phyloP scores from a whole-genome alignment of 768 basidiomycete species.

The Collybiopsis luxurians region DNA sequence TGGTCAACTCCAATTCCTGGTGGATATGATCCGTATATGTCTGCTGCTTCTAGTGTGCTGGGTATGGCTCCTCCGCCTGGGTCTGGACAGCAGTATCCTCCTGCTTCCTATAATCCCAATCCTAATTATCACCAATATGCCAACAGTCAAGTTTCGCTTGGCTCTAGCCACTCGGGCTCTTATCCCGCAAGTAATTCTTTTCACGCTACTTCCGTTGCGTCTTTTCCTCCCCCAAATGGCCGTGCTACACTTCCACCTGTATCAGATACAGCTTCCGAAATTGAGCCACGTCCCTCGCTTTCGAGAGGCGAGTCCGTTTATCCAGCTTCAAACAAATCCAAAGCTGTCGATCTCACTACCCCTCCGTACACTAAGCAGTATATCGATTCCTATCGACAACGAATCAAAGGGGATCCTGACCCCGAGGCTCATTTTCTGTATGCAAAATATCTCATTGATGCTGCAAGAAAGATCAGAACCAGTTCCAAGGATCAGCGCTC shows the following conservation, averaged over 20 bases:
- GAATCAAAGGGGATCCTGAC: conserved; percentile 97
- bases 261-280: conserved; percentile 39
- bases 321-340: conserved; percentile 63
- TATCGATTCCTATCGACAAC: conserved; percentile 95
- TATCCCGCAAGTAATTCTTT: conserved; percentile 19
- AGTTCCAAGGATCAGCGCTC: conserved; percentile 74
- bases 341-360: conserved; percentile 77
- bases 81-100: conserved; percentile 10
- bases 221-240: conserved; percentile 6
- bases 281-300: conserved; percentile 56
- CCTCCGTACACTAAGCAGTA: conserved; percentile 95
- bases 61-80: conserved; percentile 70
- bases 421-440: conserved; percentile 97
- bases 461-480: conserved; percentile 86
- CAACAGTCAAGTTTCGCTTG: conserved; percentile 23
- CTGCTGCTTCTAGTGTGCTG: conserved; percentile 77
- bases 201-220: conserved; percentile 22
- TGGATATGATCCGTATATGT: conserved; percentile 61
- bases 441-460: conserved; percentile 98
- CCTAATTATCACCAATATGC: conserved; percentile 14
- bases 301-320: conserved; percentile 57
- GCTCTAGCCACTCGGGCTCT: conserved; percentile 30
- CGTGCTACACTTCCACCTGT: conserved; percentile 9
- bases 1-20: conserved; percentile 30
- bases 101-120: conserved; percentile 26